Base-by-base conservation (phyloP, 176 grass and related monocot species). In the Puya raimondii region DNA sequence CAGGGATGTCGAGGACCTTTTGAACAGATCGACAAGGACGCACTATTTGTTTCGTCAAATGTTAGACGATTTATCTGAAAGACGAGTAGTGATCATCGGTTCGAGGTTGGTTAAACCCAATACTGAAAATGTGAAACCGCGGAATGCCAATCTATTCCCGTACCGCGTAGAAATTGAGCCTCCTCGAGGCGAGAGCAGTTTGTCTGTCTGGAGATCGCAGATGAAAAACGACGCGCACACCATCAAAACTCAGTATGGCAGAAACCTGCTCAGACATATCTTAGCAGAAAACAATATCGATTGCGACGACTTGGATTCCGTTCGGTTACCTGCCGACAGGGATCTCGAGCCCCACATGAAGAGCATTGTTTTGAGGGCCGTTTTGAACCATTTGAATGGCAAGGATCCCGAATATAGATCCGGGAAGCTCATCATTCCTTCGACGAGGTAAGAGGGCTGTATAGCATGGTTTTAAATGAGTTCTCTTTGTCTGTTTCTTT, bases 351-450 rank as follows among this genome's bases (percentile, higher is more conserved):
- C 90, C 54, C 84, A 88, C 82, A 94, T 99, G 64, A 87, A 99
- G 56, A 84, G 91, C 79, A 91, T 99, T 73, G 79, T 94, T 23
- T 53, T 94, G 21, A 82, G 87, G 9, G 95, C 90, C 48, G 85
- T 99, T 61, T 94, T 87, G 49, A 82, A 86, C 50, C 95, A 99
- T 82, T 78, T 99, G 67, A 75, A 91, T 81, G 88, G 67, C 65
- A 91, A 94, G 25, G 80, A 94, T 68, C 85, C 95, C 53, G 80
- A 88, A 68, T 99, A 94, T 77, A 93, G 84, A 74, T 88, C 90
- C 79, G 95, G 95, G 70, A 99, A 91, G 78, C 90, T 99, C 23
- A 64, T 99, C 68, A 65, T 99, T 78, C 86, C 90, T 61, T 81
- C 90, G 33, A 91, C 88, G 67, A 94, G 87, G 95, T 97, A 12